Conservation (phyloP, 306 rosid species). For the Malus fusca region DNA sequence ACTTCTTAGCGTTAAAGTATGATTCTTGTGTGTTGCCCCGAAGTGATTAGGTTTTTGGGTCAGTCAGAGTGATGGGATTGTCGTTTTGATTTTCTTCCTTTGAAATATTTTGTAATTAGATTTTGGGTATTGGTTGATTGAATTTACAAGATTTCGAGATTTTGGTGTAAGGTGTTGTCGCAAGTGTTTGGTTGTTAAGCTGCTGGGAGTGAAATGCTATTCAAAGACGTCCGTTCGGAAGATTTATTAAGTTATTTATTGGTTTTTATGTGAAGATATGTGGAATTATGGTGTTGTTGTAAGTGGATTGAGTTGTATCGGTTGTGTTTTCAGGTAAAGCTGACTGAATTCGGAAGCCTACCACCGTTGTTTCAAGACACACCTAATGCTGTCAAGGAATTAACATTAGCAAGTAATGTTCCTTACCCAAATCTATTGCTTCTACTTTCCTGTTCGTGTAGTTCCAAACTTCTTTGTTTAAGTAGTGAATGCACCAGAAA, state of each 20-base stretch:
- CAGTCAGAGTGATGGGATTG: not conserved
- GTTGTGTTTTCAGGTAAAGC: conserved; percentile 45
- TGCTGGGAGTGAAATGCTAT: not conserved
- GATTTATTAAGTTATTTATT: not conserved
- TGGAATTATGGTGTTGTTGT: not conserved
- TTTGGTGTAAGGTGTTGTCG: not conserved
- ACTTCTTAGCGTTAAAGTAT: not conserved
- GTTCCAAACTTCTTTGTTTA: not conserved
- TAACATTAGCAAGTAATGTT: conserved; percentile 75
- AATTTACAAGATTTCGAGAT: not conserved
- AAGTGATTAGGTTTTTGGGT: not conserved
- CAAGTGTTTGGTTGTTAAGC: not conserved
- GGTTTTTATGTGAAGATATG: not conserved
- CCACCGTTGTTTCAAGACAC: conserved; percentile 86
- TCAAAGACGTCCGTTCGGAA: not conserved
- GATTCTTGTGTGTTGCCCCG: not conserved
- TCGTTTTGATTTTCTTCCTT: not conserved
- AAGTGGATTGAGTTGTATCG: not conserved
- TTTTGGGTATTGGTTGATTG: not conserved
- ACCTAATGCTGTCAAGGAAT: conserved; percentile 60
- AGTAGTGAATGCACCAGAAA: not conserved
- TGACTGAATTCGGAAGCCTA: conserved; percentile 79
- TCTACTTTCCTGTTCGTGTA: not conserved
- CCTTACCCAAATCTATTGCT: conserved; percentile 12
- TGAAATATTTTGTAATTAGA: not conserved